A percentile compares a stretch with the other conserved stretches of the same genome.
These are phyloP conservation scores for Ilyonectria destructans DNA, from an alignment of 2,329 filamentous ascomycete genomes.

Conservation along the genomic window DNA sequence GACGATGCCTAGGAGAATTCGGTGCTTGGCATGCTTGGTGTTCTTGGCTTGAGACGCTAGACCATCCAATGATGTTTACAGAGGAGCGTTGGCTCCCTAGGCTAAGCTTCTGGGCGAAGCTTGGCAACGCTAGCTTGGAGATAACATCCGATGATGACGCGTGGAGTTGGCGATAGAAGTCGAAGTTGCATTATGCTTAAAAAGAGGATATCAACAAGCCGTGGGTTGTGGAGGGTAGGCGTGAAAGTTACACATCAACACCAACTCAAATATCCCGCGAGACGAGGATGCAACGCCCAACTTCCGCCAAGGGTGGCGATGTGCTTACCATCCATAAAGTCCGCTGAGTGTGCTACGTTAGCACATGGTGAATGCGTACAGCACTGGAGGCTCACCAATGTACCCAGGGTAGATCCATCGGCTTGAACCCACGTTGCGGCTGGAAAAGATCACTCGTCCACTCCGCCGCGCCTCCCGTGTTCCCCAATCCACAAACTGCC, in stretches of 20 bases:
- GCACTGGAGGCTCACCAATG: not conserved
- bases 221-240: too few species aligned
- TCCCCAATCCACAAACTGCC: constrained; percentile 30
- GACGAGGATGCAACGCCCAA: constrained; percentile 36
- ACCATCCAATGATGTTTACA: not conserved
- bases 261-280: constrained; percentile 12
- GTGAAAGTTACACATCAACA: not conserved
- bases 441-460: constrained; percentile 28
- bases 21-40: not conserved
- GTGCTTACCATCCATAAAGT: constrained; percentile 3
- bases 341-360: not conserved
- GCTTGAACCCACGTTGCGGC: constrained; percentile 34
- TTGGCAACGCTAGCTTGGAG: constrained; percentile 6
- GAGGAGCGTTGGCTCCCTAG: not conserved
- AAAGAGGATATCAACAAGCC: not conserved
- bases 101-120: constrained; percentile 12
- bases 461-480: constrained; percentile 37
- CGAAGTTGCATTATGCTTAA: not conserved
- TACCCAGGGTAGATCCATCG: not conserved
- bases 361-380: not conserved
- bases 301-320: constrained; percentile 31
- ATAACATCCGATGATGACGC: constrained; percentile 7
- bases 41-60: not conserved
- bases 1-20: not conserved
- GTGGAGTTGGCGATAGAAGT: too few species aligned